Evolutionary conservation across 2,329 filamentous ascomycete species (phyloP).

Genomic region (Monilinia vaccinii-corymbosi): DNA sequence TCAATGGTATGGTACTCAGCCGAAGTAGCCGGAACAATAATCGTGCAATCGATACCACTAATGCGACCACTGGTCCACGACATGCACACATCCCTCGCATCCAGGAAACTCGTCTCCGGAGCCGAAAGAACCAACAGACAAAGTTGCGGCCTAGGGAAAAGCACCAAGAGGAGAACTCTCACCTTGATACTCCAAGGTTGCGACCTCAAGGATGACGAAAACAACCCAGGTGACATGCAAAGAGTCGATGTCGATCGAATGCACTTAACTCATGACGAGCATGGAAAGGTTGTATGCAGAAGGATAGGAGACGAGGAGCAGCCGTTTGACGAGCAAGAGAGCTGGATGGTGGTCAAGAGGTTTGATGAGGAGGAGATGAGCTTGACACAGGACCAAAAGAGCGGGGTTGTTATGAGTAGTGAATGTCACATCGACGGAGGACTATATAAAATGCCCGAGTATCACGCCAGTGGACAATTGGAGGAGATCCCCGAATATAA

Average conservation of each 20-base stretch:
- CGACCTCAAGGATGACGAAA: not conserved
- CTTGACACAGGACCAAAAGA: not conserved
- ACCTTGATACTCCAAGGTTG: not conserved
- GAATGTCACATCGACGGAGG: not conserved
- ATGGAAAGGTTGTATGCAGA: not conserved
- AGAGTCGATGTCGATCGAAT: not conserved
- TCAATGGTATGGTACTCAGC: slow-evolving; percentile 40
- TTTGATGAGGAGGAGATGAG: not conserved
- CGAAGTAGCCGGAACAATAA: slow-evolving; percentile 44
- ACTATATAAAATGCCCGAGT: not conserved
- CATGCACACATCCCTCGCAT: slow-evolving; percentile 33
- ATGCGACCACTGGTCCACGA: slow-evolving; percentile 39
- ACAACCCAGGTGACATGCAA: slow-evolving; percentile 2
- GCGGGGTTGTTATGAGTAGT: not conserved
- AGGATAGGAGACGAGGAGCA: not conserved
- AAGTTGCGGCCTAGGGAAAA: not conserved
- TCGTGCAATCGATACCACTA: slow-evolving; percentile 45
- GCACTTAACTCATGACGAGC: not conserved
- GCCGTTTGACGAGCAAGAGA: not conserved
- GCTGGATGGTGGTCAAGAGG: not conserved
- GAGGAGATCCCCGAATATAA: not conserved
- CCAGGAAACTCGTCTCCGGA: slow-evolving; percentile 6
- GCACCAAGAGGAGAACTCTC: not conserved
- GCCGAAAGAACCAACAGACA: not conserved
- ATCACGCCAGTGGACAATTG: not conserved